Evolutionary conservation across 1,139 yeast species (phyloP), one percentile per base, ranked within the genome.

Genomic region (Hemisphaericaspora lyxosophila): DNA sequence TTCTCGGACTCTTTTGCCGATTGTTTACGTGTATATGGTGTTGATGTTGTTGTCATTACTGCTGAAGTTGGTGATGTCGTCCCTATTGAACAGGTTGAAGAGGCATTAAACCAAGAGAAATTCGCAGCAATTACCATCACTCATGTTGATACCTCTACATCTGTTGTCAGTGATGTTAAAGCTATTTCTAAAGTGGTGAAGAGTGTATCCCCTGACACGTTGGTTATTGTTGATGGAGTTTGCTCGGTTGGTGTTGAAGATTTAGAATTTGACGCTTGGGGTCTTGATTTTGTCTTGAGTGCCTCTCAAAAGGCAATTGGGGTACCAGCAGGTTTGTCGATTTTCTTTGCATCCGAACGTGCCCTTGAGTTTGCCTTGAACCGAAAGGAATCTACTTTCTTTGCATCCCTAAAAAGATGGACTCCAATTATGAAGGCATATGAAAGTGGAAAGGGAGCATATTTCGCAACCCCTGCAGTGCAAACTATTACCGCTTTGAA

Each of bases 301-400:
- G 97, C 96, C 2, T 88, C 97, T 16, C 97, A 90, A 64, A 92
- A 90, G 72, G 97, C 96, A 26, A 72, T 90, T 54, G 97, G 96
- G 40, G 95, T 85, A 24, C 97, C 97, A 38, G 83, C 97, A 12
- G 98, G 98, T 20, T 76, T 90, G 52, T 80, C 92, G 16, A 77
- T 90, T 51, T 80, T 86, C 25, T 78, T 77, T 61, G 82, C 88
- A 24, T 83, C 95, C 33, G 78, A 71, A 39, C 78, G 95, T 52
- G 96, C 96, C 9, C 67, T 88, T 35, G 61, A 65, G 7, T 77
- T 76, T 55, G 85, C 86, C 1, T 63, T 80, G 41, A 56, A 62
- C 38, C 75, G 83, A 60, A 75, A 79, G 42, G 80, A 78, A 30
- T 64, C 81, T 29, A 67, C 87, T 4, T 85, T 73, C 58, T 90